Evolutionary conservation across 176 grass and related monocot genomes (phyloP).

Genomic region (Phoenix dactylifera): DNA sequence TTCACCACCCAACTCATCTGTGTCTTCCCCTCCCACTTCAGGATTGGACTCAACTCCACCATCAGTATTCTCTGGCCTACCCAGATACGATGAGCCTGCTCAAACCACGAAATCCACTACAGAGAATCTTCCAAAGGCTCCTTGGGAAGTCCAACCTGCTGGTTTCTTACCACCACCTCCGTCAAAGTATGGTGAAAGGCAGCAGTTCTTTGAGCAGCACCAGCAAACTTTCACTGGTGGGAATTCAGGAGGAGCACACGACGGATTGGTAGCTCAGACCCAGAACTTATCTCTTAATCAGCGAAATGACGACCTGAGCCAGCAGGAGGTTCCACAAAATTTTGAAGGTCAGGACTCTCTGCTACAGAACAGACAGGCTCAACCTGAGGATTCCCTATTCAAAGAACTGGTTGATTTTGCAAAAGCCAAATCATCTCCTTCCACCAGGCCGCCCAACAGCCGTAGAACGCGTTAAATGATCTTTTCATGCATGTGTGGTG

Average conservation of each 20-base stretch:
- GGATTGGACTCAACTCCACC: slow-evolving; percentile 4
- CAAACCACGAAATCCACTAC: background rate
- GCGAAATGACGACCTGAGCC: slow-evolving; percentile 1
- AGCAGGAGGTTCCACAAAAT: slow-evolving; percentile 11
- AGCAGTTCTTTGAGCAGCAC: slow-evolving; percentile 69
- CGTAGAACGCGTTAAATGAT: slow-evolving; percentile 66
- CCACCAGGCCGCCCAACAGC: slow-evolving; percentile 52
- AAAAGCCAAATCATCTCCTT: slow-evolving; percentile 61
- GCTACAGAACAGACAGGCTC: slow-evolving; percentile 24
- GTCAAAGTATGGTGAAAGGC: slow-evolving; percentile 69
- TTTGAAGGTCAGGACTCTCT: slow-evolving; percentile 18
- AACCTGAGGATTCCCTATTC: slow-evolving; percentile 83
- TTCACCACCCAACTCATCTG: slow-evolving; percentile 25
- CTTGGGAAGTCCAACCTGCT: slow-evolving; percentile 48
- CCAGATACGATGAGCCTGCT: slow-evolving; percentile 37
- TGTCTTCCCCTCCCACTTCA: slow-evolving; percentile 13
- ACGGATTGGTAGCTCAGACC: slow-evolving; percentile 35
- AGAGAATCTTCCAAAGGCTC: slow-evolving; percentile 57
- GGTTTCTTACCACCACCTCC: slow-evolving; percentile 70
- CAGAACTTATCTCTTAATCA: slow-evolving; percentile 44
- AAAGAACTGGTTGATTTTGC: slow-evolving; percentile 91
- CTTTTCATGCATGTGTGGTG: background rate
- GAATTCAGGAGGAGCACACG: slow-evolving; percentile 30
- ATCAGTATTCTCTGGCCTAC: slow-evolving; percentile 9
- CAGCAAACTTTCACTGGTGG: slow-evolving; percentile 24